Evolutionary conservation across 768 basidiomycete species (phyloP).

Genomic region (Xerocomus spinulosus): DNA sequence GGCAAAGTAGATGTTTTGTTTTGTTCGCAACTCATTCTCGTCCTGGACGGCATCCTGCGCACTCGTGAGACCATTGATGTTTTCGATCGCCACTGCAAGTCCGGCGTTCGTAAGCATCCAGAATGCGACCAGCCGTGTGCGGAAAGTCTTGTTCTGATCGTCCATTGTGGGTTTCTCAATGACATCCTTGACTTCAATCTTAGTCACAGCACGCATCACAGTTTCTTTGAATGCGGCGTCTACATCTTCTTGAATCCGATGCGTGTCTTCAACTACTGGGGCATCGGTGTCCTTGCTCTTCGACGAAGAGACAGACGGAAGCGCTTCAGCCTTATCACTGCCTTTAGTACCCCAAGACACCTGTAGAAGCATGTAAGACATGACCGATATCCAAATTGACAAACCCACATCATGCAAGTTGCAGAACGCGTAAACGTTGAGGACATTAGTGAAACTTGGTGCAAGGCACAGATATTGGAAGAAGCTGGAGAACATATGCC

Average conservation of each 20-base stretch:
- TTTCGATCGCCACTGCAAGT: constrained; percentile 72
- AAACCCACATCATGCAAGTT: constrained; percentile 80
- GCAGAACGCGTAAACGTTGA: constrained; percentile 97
- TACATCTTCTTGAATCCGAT: constrained; percentile 80
- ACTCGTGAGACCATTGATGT: constrained; percentile 57
- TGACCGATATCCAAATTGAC: neutral
- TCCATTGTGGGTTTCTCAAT: constrained; percentile 80
- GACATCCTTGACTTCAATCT: constrained; percentile 59
- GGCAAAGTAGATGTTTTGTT: constrained; percentile 65
- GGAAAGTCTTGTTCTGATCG: constrained; percentile 89
- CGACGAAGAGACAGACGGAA: constrained; percentile 84
- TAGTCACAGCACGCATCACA: constrained; percentile 80
- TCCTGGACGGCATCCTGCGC: constrained; percentile 38
- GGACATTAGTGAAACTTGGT: constrained; percentile 89
- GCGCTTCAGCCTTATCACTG: constrained; percentile 87
- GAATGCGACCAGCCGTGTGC: constrained; percentile 76
- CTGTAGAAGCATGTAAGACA: constrained; percentile 30
- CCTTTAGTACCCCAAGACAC: constrained; percentile 96
- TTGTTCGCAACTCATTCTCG: constrained; percentile 36
- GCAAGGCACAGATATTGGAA: constrained; percentile 87
- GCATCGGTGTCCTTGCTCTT: constrained; percentile 72
- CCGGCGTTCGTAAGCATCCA: constrained; percentile 78
- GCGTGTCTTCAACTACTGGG: constrained; percentile 81
- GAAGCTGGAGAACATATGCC: constrained; percentile 97
- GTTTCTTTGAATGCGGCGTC: constrained; percentile 91